Evolutionary conservation across 2,329 filamentous ascomycete species (phyloP).

Genomic region (Pseudogymnoascus sp.): DNA sequence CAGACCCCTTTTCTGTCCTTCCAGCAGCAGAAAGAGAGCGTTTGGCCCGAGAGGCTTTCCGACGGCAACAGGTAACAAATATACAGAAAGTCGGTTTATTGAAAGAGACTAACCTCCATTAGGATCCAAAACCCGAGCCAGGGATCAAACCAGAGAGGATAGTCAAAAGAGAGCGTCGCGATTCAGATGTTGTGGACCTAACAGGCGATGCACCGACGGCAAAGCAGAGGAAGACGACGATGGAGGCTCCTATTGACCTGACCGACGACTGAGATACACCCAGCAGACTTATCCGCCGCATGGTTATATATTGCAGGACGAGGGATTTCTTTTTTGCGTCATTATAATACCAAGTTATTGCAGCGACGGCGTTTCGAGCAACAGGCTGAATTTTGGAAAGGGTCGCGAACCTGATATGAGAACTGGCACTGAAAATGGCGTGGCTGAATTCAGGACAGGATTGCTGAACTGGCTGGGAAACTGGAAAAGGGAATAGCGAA

Average conservation of each 20-base stretch:
- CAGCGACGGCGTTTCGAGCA: background rate
- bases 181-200: background rate
- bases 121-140: background rate
- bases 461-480: background rate
- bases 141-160: background rate
- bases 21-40: background rate
- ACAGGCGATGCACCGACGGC: background rate
- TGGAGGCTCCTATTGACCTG: background rate
- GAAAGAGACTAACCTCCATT: background rate
- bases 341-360: background rate
- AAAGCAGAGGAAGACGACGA: conserved; percentile 1
- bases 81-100: too few species aligned
- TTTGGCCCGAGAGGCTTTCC: background rate
- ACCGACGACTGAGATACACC: background rate
- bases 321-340: background rate
- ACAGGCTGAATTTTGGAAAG: background rate
- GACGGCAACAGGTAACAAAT: background rate
- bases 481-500: background rate
- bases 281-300: background rate
- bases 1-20: conserved; percentile 10
- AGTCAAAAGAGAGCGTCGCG: background rate
- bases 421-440: background rate
- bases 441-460: background rate
- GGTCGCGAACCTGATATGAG: background rate
- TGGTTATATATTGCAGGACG: background rate